Evolutionary conservation across 2,329 filamentous ascomycete genomes (phyloP).

Genomic region (Lachnellula suecica): DNA sequence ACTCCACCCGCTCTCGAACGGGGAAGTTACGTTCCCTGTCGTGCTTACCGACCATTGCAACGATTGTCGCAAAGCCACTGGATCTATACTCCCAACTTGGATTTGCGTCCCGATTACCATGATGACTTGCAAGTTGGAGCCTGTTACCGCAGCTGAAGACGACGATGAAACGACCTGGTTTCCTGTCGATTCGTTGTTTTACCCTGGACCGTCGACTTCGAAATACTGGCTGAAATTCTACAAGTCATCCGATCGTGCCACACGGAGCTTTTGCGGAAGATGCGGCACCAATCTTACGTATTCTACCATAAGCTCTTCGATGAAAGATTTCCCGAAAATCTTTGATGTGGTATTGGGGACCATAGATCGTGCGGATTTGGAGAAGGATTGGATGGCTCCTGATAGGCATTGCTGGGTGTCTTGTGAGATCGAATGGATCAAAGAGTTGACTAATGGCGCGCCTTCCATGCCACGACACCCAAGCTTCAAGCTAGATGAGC

Average conservation of each 20-base stretch:
- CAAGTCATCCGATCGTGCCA: background rate
- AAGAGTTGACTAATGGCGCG: too few species aligned
- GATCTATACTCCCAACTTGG: background rate
- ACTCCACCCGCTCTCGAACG: background rate
- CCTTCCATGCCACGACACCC: too few species aligned
- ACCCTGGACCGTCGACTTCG: background rate
- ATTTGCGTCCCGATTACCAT: conserved; percentile 1
- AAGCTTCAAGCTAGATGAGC: too few species aligned
- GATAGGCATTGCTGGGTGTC: too few species aligned
- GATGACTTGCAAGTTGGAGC: too few species aligned
- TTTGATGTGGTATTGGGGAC: too few species aligned
- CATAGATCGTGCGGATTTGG: too few species aligned
- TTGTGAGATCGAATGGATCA: too few species aligned
- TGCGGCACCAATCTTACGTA: conserved; percentile 1
- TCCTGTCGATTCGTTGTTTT: background rate
- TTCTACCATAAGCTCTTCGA: too few species aligned
- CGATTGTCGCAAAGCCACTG: background rate
- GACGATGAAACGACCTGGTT: background rate
- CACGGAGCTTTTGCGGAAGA: background rate
- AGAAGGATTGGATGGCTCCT: too few species aligned
- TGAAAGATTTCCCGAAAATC: too few species aligned
- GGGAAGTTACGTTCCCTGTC: background rate
- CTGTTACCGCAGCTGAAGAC: background rate
- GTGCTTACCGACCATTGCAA: conserved; percentile 3
- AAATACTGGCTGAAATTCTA: background rate